phyloP scores from a whole-genome alignment of 129 eudicot genomes.

The Calendula officinalis region DNA sequence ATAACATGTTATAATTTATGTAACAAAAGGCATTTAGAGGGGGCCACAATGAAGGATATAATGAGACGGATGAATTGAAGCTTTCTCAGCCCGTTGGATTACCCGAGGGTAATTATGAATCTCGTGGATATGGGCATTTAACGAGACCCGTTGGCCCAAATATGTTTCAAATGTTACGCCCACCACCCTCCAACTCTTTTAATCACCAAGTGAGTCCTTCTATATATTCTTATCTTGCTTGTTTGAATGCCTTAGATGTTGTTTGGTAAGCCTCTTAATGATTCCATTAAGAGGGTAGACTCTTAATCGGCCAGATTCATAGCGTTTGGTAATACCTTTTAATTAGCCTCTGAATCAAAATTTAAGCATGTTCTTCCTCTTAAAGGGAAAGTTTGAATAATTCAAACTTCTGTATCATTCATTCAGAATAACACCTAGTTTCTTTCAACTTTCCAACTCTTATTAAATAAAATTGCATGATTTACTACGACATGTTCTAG shows the following conservation, averaged over 20 bases:
- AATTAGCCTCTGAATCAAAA: too few relatives aligned
- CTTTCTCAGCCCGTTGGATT: constrained; percentile 53
- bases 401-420: too few relatives aligned
- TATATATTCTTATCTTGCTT: neutral
- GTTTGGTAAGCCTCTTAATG: too few relatives aligned
- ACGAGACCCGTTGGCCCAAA: constrained; percentile 41
- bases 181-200: constrained; percentile 41
- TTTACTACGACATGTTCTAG: constrained; percentile 9
- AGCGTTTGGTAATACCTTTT: too few relatives aligned
- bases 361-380: too few relatives aligned
- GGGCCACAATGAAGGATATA: constrained; percentile 35
- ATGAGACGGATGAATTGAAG: constrained; percentile 53
- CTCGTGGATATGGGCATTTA: constrained; percentile 39
- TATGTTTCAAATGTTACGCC: constrained; percentile 44
- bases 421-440: too few relatives aligned
- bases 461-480: neutral
- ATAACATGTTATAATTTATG: neutral
- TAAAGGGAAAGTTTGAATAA: too few relatives aligned
- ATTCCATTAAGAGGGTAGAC: too few relatives aligned
- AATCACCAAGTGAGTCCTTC: constrained; percentile 50
- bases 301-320: too few relatives aligned
- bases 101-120: constrained; percentile 35
- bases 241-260: too few relatives aligned
- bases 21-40: constrained; percentile 24
- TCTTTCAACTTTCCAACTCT: neutral